Base-by-base conservation (phyloP, 2,329 filamentous ascomycete species). In the Aureobasidium sp. region DNA sequence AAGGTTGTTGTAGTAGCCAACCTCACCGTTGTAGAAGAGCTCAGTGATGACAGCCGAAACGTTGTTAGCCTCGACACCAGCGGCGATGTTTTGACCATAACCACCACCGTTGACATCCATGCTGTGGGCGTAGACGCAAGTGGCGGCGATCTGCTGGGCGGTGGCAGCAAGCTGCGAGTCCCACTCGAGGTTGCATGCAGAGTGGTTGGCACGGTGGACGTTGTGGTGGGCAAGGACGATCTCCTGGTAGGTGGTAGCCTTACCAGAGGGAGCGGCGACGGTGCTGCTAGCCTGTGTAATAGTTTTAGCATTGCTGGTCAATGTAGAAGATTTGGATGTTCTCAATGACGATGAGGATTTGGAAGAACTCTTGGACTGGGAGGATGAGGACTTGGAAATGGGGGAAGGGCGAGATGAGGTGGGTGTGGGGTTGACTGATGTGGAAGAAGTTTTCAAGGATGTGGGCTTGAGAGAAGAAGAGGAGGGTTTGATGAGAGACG, bases 71-170 rank as follows among this genome's bases (percentile, higher is more conserved):
- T 75, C 70, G 63, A 83, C 80, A 66, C 86, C 80, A 64, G 87
- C 86, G 70, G 90, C 93, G 63, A 97, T 87, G 82, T 97, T 99
- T 79, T 99, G 94, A 47, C 94, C 94, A 71, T 94, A 95, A 48
- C 82, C 80, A 61, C 84, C 85, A 55, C 78, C 80, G 64, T 83
- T 83, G 50, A 82, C 77, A 30, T 77, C 73, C 87, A 84, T 84
- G 73, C 92, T 82, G 75, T 97, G 93, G 36, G 77, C 80, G 68
- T 92, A 93, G 45, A 82, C 78, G 74, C 91, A 96, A 37, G 73
- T 80, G 34, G 81, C 70, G 63, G 90, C 91, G 59, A 86, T 83
- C 61, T 77, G 76, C 53, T 77, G 66, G 45, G 91, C 91, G 64
- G 82, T 89, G 61, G 72, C 71, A 60, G 85, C 88, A 60, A 91